phyloP scores from a whole-genome alignment of 1,284 basidiomycete genomes.

The Stereum hirsutum region DNA sequence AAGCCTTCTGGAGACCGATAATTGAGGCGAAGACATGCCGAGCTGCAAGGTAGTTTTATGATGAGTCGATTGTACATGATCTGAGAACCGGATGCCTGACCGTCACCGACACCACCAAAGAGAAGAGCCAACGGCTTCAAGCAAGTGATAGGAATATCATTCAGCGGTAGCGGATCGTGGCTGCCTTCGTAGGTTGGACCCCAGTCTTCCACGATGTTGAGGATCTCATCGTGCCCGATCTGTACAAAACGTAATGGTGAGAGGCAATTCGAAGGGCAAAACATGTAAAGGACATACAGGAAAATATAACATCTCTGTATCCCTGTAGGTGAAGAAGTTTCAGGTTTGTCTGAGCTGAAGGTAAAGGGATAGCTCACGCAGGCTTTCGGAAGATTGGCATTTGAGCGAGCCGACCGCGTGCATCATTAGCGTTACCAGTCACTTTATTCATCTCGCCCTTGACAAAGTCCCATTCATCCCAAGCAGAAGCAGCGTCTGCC shows the following conservation, averaged over 20 bases:
- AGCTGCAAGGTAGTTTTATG: neutral
- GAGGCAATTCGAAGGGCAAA: neutral
- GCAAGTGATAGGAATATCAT: neutral
- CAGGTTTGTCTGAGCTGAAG: too few species aligned
- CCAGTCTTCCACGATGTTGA: neutral
- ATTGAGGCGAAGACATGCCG: conserved; percentile 15
- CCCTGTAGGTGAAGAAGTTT: neutral
- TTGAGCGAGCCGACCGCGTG: neutral
- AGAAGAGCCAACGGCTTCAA: neutral
- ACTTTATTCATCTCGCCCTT: neutral
- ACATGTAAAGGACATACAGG: neutral
- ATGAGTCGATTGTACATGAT: neutral
- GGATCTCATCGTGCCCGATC: neutral
- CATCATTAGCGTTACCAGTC: neutral
- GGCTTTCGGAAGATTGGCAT: neutral
- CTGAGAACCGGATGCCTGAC: neutral
- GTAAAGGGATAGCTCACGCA: neutral
- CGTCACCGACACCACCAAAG: neutral
- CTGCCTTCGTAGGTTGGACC: neutral
- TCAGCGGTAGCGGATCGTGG: neutral
- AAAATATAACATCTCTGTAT: neutral
- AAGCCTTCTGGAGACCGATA: conserved; percentile 11
- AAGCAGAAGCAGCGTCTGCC: neutral
- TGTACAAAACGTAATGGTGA: neutral
- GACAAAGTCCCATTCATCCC: neutral